A percentile compares a stretch with the other conserved stretches of the same genome.
These are phyloP conservation scores for Yarrowia sp. DNA, from an alignment of 805 yeast genomes.

Conservation along the genomic window DNA sequence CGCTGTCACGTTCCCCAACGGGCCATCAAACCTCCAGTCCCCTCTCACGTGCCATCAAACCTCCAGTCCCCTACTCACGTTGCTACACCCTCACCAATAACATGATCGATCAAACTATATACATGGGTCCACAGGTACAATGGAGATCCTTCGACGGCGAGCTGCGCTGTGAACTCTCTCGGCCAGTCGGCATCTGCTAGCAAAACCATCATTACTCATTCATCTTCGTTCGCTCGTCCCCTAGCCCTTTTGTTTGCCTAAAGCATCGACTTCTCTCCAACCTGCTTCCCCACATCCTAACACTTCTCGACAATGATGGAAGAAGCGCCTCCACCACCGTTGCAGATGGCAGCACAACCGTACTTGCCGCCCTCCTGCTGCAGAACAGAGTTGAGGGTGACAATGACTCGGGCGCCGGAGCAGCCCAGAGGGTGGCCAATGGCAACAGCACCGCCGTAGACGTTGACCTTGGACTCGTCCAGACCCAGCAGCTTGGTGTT, in stretches of 20 bases:
- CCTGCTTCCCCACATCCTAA: slow-evolving; percentile 37
- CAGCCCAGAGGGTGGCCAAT: slow-evolving; percentile 95
- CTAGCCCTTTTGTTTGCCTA: neutral
- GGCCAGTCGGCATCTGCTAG: slow-evolving; percentile 11
- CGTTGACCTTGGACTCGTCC: slow-evolving; percentile 75
- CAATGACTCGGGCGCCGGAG: slow-evolving; percentile 92
- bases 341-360: slow-evolving; percentile 97
- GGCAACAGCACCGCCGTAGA: slow-evolving; percentile 96
- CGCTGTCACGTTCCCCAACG: no score
- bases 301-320: slow-evolving; percentile 76
- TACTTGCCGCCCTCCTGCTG: slow-evolving; percentile 83
- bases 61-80: neutral
- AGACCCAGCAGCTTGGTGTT: slow-evolving; percentile 74
- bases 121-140: slow-evolving; percentile 37
- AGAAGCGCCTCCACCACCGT: slow-evolving; percentile 99
- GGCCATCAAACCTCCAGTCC: no score
- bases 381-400: slow-evolving; percentile 82
- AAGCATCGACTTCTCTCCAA: slow-evolving; percentile 17
- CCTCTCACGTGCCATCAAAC: no score
- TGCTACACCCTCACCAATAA: neutral
- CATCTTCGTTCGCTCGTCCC: no score
- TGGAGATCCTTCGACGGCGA: neutral
- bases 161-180: no score
- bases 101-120: slow-evolving; percentile 32
- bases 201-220: slow-evolving; percentile 6